Base-by-base conservation (phyloP, 1,284 basidiomycete genomes). In the Heterobasidion irregulare region DNA sequence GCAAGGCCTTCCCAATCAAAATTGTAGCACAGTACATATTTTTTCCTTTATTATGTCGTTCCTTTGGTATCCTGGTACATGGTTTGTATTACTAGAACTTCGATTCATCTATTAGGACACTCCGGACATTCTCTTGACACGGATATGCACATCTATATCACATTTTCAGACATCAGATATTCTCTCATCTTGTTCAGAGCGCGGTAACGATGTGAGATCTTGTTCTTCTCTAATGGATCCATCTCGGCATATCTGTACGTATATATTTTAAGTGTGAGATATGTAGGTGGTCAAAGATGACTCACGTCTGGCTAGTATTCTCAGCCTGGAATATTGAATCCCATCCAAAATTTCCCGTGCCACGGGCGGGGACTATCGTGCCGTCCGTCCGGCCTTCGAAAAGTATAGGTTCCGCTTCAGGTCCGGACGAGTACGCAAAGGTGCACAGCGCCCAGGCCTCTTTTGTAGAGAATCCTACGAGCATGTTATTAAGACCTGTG, bases 301-400 rank as follows among this genome's bases (percentile, higher is more conserved):
- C 86, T 59, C 61, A 92, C 90, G 92, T 94, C 67, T 86, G 75
- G 19, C 84, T 83, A 12, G 80, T 84, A 13, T 79, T 85, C 50
- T 84, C 78, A 0, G 89, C 86, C 69, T 96, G 83, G 66, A 99
- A 97, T 6, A 93, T 75, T 0, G 94, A 80, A 71, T 98, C 94
- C 97, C 96, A 98, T 15, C 83, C 94, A 72, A 88, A 97, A 19
- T 80, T 70, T 15, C 75, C 74, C 0, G 84, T 80, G 0, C 96
- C 96, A 50, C 95, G 75, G 0, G 95, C 80, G 26, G 84, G 83
- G 0, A 99, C 97, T 53, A 99, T 95, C 19, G 72, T 77, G 1
- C 96, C 96, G 48, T 92, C 83, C 1, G 94, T 98, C 18, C 79
- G 77, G 0, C 96, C 96, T 67, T 98, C 94, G 60, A 99, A 98